phyloP scores from a whole-genome alignment of 768 basidiomycete species.

The Hebeloma cylindrosporum region DNA sequence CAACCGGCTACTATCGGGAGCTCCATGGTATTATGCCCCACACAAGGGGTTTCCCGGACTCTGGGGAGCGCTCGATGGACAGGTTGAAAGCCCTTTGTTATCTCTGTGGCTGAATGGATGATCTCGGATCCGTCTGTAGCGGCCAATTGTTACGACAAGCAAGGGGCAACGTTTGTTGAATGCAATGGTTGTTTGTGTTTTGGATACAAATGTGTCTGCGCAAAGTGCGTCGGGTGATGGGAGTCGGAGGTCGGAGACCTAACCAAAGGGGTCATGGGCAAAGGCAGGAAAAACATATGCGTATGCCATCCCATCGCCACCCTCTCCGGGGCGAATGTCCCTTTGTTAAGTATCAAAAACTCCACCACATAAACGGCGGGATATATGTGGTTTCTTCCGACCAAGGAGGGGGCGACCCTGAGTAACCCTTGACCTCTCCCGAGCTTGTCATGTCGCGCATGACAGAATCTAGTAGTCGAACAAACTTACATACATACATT shows the following conservation, averaged over 20 bases:
- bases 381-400: slow-evolving; percentile 14
- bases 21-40: slow-evolving; percentile 1
- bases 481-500: no score
- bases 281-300: neutral
- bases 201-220: no score
- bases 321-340: slow-evolving; percentile 7
- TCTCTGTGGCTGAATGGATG: slow-evolving; percentile 20
- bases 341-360: slow-evolving; percentile 5
- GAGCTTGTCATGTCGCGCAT: no score
- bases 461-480: no score
- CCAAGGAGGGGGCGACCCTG: slow-evolving; percentile 8
- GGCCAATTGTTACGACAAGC: slow-evolving; percentile 1
- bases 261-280: neutral
- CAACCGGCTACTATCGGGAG: slow-evolving; percentile 28
- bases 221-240: no score
- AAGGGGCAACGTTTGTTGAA: no score
- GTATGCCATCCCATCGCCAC: neutral
- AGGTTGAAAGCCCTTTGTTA: no score
- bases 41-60: slow-evolving; percentile 32
- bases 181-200: no score
- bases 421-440: no score
- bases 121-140: slow-evolving; percentile 14
- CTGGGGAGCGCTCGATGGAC: slow-evolving; percentile 48
- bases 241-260: no score
- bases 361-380: neutral